Conservation (phyloP, 1,139 yeast genomes). For the Yamadazyma sp. region DNA sequence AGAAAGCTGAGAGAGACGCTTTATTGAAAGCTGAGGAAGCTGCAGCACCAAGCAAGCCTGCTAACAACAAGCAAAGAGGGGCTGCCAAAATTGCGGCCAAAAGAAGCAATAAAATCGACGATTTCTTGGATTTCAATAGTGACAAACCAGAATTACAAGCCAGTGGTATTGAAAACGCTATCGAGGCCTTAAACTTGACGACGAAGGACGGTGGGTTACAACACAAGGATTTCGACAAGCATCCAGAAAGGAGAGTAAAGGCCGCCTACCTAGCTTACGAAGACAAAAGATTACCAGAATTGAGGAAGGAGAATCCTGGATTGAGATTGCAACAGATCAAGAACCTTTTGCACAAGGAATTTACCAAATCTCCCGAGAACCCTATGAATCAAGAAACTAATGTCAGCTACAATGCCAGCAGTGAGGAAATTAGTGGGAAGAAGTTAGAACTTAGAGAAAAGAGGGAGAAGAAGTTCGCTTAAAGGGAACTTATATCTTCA, state of each 20-base stretch:
- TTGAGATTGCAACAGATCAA: constrained; percentile 77
- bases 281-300: constrained; percentile 69
- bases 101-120: constrained; percentile 66
- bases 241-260: constrained; percentile 86
- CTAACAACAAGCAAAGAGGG: constrained; percentile 59
- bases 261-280: constrained; percentile 77
- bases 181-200: constrained; percentile 73
- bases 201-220: constrained; percentile 54
- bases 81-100: constrained; percentile 68
- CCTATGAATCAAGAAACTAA: constrained; percentile 82
- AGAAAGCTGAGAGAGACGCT: constrained; percentile 64
- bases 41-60: constrained; percentile 58
- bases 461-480: constrained; percentile 43
- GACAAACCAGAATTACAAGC: constrained; percentile 63
- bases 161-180: constrained; percentile 73
- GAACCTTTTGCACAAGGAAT: constrained; percentile 74
- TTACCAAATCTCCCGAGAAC: constrained; percentile 76
- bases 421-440: constrained; percentile 51
- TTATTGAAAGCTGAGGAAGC: constrained; percentile 64
- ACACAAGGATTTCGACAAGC: constrained; percentile 73
- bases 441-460: constrained; percentile 52
- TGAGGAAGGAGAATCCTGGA: constrained; percentile 78
- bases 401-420: constrained; percentile 60
- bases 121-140: constrained; percentile 52
- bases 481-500: constrained; percentile 3